A percentile compares a stretch with the other conserved stretches of the same genome.
Evolutionary conservation across 176 grass and related monocot genomes (phyloP).

Genomic region (Paspalum vaginatum): DNA sequence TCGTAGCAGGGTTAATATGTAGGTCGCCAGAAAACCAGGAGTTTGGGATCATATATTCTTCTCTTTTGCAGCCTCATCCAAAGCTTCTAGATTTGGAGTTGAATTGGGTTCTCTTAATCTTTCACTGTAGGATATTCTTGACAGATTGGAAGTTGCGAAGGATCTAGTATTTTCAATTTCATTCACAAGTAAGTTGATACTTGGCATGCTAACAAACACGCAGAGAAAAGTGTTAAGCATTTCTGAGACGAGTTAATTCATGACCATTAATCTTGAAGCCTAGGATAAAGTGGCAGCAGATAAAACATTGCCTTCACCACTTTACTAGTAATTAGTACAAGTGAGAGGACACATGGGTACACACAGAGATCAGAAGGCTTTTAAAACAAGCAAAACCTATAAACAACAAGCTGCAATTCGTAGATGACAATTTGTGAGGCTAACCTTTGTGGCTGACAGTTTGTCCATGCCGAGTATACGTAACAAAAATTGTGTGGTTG

Average conservation of each 20-base stretch:
- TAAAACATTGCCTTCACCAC: conserved; percentile 22
- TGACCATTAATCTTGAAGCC: conserved; percentile 7
- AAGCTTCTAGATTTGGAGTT: not conserved
- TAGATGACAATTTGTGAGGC: conserved; percentile 13
- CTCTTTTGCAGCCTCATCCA: too few species aligned
- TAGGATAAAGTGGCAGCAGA: conserved; percentile 5
- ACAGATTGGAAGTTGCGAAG: not conserved
- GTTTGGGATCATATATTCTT: too few species aligned
- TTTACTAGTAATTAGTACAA: not conserved
- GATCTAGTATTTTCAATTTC: not conserved
- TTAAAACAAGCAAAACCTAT: not conserved
- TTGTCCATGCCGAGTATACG: conserved; percentile 66
- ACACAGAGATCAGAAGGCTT: not conserved
- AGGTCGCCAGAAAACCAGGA: too few species aligned
- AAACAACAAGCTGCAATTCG: not conserved
- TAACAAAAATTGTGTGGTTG: conserved; percentile 87
- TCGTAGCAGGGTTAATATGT: not conserved
- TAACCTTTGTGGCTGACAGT: conserved; percentile 82
- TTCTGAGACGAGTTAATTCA: not conserved
- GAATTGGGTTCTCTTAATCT: not conserved
- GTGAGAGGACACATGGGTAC: not conserved
- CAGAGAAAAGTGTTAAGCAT: not conserved
- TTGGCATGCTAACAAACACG: not conserved
- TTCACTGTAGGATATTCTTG: not conserved
- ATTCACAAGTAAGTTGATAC: not conserved